Conservation (phyloP, 768 basidiomycete species). For the Pleurotus platypus region DNA sequence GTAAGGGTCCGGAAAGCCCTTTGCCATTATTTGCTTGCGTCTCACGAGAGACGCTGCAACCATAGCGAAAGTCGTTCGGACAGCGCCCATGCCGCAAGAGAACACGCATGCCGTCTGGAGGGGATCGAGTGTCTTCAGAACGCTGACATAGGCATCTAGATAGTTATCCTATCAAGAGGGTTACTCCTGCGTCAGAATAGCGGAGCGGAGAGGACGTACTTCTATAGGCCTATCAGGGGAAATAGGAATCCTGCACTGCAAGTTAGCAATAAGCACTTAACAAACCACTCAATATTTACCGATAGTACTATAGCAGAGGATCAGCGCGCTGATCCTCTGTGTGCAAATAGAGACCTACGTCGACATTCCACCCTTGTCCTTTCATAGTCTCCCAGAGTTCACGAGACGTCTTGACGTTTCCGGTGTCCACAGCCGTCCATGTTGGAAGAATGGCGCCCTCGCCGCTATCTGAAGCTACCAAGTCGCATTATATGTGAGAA, state of each 20-base stretch:
- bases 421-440: slow-evolving; percentile 87
- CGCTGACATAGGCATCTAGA: slow-evolving; percentile 85
- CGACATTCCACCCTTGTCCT: slow-evolving; percentile 86
- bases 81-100: slow-evolving; percentile 96
- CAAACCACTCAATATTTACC: slow-evolving; percentile 34
- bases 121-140: slow-evolving; percentile 80
- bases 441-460: slow-evolving; percentile 85
- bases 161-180: slow-evolving; percentile 71
- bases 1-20: slow-evolving; percentile 80
- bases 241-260: slow-evolving; percentile 78
- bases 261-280: not conserved
- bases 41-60: slow-evolving; percentile 86
- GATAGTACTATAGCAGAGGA: slow-evolving; percentile 55
- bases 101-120: slow-evolving; percentile 82
- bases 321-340: not conserved
- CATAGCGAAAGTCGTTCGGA: slow-evolving; percentile 97
- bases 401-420: slow-evolving; percentile 80
- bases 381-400: slow-evolving; percentile 85
- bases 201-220: slow-evolving; percentile 30
- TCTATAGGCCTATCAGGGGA: slow-evolving; percentile 90
- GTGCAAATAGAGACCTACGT: slow-evolving; percentile 42
- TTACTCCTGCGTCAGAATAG: not conserved
- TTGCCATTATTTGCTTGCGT: slow-evolving; percentile 64
- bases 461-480: slow-evolving; percentile 50
- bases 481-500: not conserved